phyloP scores from a whole-genome alignment of 805 yeast species.

The Jamesozyma hellenica region DNA sequence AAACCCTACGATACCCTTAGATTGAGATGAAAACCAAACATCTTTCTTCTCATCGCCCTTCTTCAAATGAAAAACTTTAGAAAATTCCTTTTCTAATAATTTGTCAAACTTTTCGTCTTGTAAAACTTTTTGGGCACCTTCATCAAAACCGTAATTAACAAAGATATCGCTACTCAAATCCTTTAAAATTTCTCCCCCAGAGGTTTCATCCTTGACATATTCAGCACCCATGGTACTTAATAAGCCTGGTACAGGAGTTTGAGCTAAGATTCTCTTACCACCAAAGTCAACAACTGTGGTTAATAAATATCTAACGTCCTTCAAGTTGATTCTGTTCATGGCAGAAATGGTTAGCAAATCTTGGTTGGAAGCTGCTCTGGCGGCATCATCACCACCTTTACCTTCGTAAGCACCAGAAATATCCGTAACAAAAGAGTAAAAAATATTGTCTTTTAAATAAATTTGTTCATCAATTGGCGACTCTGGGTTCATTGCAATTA shows the following conservation, averaged over 20 bases:
- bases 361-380: conserved; percentile 67
- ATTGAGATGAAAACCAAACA: conserved; percentile 60
- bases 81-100: conserved; percentile 45
- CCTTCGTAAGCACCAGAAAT: conserved; percentile 45
- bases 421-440: conserved; percentile 72
- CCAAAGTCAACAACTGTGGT: conserved; percentile 84
- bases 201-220: conserved; percentile 32
- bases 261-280: conserved; percentile 82
- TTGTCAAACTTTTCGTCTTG: conserved; percentile 44
- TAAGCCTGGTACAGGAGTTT: conserved; percentile 89
- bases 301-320: conserved; percentile 58
- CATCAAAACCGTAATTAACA: conserved; percentile 68
- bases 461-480: conserved; percentile 55
- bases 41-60: conserved; percentile 29
- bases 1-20: conserved; percentile 77
- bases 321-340: conserved; percentile 54
- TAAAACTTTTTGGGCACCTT: conserved; percentile 42
- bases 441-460: conserved; percentile 71
- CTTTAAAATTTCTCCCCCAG: conserved; percentile 32
- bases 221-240: conserved; percentile 33
- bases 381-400: conserved; percentile 78
- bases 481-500: conserved; percentile 71
- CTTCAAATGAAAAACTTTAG: conserved; percentile 71
- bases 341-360: conserved; percentile 66
- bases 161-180: conserved; percentile 33